Conservation (phyloP, 1,284 basidiomycete genomes). For the Filobasidium uniguttulatum region DNA sequence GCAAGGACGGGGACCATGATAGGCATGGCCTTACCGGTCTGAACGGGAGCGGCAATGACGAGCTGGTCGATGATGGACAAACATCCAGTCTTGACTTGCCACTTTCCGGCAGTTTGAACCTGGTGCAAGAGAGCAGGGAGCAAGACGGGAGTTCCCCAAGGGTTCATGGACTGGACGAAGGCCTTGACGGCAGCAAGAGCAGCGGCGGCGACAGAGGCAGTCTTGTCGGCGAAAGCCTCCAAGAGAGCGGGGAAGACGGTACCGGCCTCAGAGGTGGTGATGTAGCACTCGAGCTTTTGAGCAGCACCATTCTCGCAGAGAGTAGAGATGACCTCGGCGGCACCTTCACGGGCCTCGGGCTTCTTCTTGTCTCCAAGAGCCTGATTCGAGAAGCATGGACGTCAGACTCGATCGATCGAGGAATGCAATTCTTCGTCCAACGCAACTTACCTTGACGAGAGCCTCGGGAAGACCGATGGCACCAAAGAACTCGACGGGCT, state of each 20-base stretch:
- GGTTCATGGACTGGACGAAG: slow-evolving; percentile 71
- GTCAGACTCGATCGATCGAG: background rate
- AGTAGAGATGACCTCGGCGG: slow-evolving; percentile 35
- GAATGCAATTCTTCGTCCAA: background rate
- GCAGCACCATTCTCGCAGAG: slow-evolving; percentile 63
- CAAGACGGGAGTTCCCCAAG: slow-evolving; percentile 73
- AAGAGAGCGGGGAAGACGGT: slow-evolving; percentile 71
- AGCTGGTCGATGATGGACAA: slow-evolving; percentile 80
- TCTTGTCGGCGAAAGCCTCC: slow-evolving; percentile 84
- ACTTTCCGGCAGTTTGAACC: slow-evolving; percentile 94
- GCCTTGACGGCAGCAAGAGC: slow-evolving; percentile 72
- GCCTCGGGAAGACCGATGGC: slow-evolving; percentile 66
- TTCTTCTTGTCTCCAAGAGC: slow-evolving; percentile 47
- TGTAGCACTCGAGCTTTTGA: slow-evolving; percentile 77
- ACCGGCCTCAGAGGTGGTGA: slow-evolving; percentile 54
- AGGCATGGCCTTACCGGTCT: slow-evolving; percentile 83
- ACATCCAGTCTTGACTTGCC: slow-evolving; percentile 94
- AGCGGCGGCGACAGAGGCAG: slow-evolving; percentile 51
- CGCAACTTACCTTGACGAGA: slow-evolving; percentile 48
- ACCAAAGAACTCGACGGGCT: slow-evolving; percentile 69
- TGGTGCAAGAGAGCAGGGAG: slow-evolving; percentile 85
- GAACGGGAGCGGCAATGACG: slow-evolving; percentile 65
- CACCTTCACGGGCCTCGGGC: slow-evolving; percentile 36
- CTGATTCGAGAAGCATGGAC: slow-evolving; percentile 19
- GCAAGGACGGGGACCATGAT: slow-evolving; percentile 91